These are phyloP conservation scores for Dryas integrifolia DNA, from an alignment of 331 rosid species.

Conservation along the genomic window DNA sequence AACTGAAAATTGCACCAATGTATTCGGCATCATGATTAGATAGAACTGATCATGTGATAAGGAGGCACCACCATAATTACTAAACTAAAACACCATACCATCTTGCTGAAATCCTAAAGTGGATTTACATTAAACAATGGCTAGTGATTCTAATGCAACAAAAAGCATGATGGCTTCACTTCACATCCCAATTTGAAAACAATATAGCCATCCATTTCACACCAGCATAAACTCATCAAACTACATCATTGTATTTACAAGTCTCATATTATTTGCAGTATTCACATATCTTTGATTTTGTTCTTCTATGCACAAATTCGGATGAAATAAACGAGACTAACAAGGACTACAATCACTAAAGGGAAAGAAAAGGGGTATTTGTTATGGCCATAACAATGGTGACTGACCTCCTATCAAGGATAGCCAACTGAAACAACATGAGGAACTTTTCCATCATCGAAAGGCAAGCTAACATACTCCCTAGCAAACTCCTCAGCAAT, in stretches of 20 bases:
- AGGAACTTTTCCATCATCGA: constrained; percentile 68
- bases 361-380: too few relatives aligned
- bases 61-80: too few relatives aligned
- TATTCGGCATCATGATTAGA: not conserved
- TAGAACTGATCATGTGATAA: too few relatives aligned
- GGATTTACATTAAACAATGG: not conserved
- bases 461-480: constrained; percentile 66
- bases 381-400: not conserved
- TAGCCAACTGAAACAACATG: constrained; percentile 60
- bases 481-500: constrained; percentile 63
- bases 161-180: not conserved
- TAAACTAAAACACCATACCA: too few relatives aligned
- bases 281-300: not conserved
- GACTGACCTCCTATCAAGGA: constrained; percentile 27
- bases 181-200: not conserved
- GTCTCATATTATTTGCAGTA: not conserved
- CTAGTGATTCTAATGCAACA: not conserved
- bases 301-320: not conserved
- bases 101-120: too few relatives aligned
- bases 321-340: not conserved
- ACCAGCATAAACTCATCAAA: not conserved
- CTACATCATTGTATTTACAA: not conserved
- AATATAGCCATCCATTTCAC: not conserved
- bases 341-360: not conserved
- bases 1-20: not conserved